A percentile compares a stretch with the other conserved stretches of the same genome.
These are phyloP conservation scores for Anastatica hierochuntica DNA, from an alignment of 345 rosid genomes.

Conservation along the genomic window DNA sequence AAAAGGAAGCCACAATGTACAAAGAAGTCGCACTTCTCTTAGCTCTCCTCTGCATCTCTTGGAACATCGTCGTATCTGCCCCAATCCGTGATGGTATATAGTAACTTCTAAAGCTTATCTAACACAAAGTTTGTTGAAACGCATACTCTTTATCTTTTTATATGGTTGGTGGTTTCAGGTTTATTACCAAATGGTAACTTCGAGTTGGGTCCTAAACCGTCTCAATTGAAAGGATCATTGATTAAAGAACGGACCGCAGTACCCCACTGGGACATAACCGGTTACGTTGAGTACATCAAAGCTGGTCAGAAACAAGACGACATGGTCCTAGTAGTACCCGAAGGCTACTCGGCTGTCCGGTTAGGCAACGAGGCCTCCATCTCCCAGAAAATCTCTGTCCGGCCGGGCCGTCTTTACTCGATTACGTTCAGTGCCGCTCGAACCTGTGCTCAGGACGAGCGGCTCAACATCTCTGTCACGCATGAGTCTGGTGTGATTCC, in stretches of 20 bases:
- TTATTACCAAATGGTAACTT: constrained; percentile 76
- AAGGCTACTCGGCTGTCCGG: constrained; percentile 54
- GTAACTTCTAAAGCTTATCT: neutral
- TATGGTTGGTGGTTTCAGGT: constrained; percentile 34
- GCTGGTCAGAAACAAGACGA: constrained; percentile 86
- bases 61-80: constrained; percentile 24
- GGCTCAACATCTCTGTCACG: constrained; percentile 54
- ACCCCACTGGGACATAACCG: constrained; percentile 67
- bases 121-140: too few relatives aligned
- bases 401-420: constrained; percentile 40
- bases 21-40: constrained; percentile 30
- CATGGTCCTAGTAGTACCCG: constrained; percentile 76
- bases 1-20: constrained; percentile 33
- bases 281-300: constrained; percentile 76
- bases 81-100: constrained; percentile 34
- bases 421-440: constrained; percentile 68
- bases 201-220: constrained; percentile 56
- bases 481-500: constrained; percentile 70
- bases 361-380: constrained; percentile 74
- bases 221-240: constrained; percentile 54
- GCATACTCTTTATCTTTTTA: neutral
- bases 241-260: constrained; percentile 38
- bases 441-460: constrained; percentile 82
- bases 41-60: constrained; percentile 29
- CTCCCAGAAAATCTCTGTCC: constrained; percentile 46